Percentiles rank a stretch among this genome's conserved stretches.
Conservation (phyloP, 164 flowering plant species). For the Magnolia changhungtana region DNA sequence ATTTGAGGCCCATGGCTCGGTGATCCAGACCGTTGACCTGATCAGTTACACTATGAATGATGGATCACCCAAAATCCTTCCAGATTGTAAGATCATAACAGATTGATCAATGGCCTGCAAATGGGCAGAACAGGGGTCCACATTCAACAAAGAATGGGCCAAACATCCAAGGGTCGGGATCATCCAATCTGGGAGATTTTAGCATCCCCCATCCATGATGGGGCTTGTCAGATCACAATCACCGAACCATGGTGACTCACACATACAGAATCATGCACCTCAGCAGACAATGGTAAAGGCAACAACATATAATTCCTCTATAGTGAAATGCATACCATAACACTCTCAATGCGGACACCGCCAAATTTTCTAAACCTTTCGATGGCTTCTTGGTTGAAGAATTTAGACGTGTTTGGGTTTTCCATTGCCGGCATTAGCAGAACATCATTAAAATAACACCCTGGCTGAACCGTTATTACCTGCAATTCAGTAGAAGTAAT, state of each 20-base stretch:
- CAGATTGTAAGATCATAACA: not conserved
- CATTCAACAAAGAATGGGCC: no score
- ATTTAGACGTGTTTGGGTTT: constrained; percentile 47
- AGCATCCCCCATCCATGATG: not conserved
- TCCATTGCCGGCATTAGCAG: constrained; percentile 70
- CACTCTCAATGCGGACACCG: constrained; percentile 95
- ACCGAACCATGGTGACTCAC: not conserved
- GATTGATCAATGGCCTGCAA: not conserved
- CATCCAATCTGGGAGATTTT: not conserved
- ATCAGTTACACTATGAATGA: not conserved
- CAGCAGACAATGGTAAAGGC: not conserved
- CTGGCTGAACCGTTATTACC: constrained; percentile 98
- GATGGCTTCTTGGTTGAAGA: constrained; percentile 52
- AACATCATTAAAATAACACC: constrained; percentile 91
- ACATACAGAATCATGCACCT: not conserved
- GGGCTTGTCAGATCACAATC: not conserved
- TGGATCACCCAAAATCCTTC: not conserved
- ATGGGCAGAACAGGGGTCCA: not conserved
- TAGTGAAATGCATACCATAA: constrained; percentile 49
- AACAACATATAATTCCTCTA: not conserved
- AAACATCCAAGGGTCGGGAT: not conserved
- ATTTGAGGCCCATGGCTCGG: not conserved
- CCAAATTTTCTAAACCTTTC: constrained; percentile 64
- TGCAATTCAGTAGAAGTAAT: constrained; percentile 16
- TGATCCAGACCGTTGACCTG: not conserved